Evolutionary conservation across 75 land plant genomes (phyloP).

Genomic region (Picea glauca): DNA sequence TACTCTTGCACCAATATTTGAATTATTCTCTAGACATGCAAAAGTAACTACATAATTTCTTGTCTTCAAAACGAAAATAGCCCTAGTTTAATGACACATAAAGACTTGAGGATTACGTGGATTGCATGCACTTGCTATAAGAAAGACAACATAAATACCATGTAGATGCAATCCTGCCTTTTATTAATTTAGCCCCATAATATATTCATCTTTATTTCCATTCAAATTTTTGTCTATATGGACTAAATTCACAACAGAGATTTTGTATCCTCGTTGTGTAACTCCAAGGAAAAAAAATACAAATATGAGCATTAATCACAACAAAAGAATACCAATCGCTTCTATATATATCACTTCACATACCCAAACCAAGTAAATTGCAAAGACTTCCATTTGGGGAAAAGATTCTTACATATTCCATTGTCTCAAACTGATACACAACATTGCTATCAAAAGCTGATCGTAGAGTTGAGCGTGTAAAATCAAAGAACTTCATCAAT

Average conservation of each 20-base stretch:
- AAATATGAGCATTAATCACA: neutral
- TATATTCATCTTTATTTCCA: no score
- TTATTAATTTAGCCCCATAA: no score
- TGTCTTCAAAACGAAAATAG: neutral
- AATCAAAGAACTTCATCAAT: constrained; percentile 80
- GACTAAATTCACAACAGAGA: no score
- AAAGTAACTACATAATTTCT: neutral
- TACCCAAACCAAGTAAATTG: neutral
- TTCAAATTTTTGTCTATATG: no score
- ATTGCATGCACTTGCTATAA: neutral
- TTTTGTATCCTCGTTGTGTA: neutral
- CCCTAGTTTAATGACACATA: neutral
- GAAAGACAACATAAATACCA: neutral
- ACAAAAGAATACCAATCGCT: neutral
- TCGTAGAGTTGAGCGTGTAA: constrained; percentile 75
- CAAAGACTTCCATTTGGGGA: neutral
- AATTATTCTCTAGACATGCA: neutral
- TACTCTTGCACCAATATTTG: neutral
- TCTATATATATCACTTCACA: neutral
- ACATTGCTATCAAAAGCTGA: constrained; percentile 92
- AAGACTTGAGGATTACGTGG: neutral
- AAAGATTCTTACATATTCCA: constrained; percentile 85
- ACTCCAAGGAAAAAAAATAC: neutral
- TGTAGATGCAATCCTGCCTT: no score
- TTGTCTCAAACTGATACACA: constrained; percentile 95